A percentile compares a stretch with the other conserved stretches of the same genome.
Evolutionary conservation across 768 basidiomycete species (phyloP).

Genomic region (Boletus eberwhitei): DNA sequence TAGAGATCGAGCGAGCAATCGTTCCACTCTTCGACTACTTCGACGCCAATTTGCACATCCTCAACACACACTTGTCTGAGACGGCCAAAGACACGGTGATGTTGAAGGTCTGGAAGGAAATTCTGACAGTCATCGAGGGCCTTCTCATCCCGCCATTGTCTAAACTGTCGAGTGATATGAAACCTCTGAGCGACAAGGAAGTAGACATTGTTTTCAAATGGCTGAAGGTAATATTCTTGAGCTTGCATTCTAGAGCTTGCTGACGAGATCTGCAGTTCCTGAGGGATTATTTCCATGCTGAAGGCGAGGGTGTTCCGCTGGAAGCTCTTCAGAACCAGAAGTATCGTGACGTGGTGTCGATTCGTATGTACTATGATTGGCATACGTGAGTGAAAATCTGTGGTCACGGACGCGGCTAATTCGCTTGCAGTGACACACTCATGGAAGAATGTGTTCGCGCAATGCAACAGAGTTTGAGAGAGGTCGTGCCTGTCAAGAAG

Average conservation of each 20-base stretch:
- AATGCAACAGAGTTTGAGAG: conserved; percentile 84
- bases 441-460: conserved; percentile 96
- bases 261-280: conserved; percentile 59
- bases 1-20: conserved; percentile 93
- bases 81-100: conserved; percentile 90
- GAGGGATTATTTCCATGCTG: conserved; percentile 91
- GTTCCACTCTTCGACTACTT: conserved; percentile 93
- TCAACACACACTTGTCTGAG: conserved; percentile 85
- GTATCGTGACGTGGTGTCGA: conserved; percentile 86
- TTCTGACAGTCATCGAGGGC: conserved; percentile 79
- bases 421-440: conserved; percentile 56
- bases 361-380: conserved; percentile 97
- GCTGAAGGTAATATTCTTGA: conserved; percentile 63
- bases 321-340: conserved; percentile 90
- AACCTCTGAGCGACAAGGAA: conserved; percentile 90
- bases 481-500: conserved; percentile 74
- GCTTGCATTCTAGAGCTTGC: background rate
- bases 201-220: conserved; percentile 99
- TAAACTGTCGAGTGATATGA: conserved; percentile 84
- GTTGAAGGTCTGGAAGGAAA: conserved; percentile 94
- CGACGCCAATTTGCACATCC: conserved; percentile 85
- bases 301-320: conserved; percentile 85
- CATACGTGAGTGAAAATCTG: conserved; percentile 57
- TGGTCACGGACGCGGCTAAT: conserved; percentile 6
- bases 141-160: conserved; percentile 89